Conservation (phyloP, 495 filamentous ascomycete genomes). For the Daldinia decipiens region DNA sequence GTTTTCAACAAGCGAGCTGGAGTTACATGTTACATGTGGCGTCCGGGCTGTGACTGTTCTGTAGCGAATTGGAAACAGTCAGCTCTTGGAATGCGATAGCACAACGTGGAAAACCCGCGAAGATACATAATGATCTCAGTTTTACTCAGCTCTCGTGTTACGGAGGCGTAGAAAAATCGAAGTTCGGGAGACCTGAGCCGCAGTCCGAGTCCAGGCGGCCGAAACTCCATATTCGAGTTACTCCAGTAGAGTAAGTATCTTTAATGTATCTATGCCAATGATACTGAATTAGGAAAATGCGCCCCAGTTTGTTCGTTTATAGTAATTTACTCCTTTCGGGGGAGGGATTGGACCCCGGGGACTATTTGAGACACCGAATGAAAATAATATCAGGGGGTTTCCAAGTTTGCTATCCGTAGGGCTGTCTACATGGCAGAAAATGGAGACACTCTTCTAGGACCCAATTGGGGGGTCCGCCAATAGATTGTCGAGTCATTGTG, state of each 20-base stretch:
- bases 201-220: constrained; percentile 2
- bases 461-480: constrained; percentile 11
- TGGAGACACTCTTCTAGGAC: background rate
- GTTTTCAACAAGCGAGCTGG: constrained; percentile 16
- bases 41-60: constrained; percentile 10
- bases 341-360: constrained; percentile 5
- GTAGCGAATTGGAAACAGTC: constrained; percentile 12
- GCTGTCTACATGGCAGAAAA: background rate
- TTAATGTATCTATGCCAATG: background rate
- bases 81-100: constrained; percentile 9
- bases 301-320: background rate
- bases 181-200: constrained; percentile 24
- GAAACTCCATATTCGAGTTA: constrained; percentile 13
- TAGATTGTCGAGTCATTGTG: constrained; percentile 19
- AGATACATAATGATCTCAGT: constrained; percentile 5
- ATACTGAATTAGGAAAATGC: constrained; percentile 2
- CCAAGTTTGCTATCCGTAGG: background rate
- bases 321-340: background rate
- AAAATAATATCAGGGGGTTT: background rate
- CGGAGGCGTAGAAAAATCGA: constrained; percentile 11
- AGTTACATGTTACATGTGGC: constrained; percentile 10
- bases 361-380: background rate
- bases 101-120: constrained; percentile 10
- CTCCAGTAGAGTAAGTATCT: background rate
- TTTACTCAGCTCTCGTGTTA: constrained; percentile 8